Evolutionary conservation across 768 basidiomycete species (phyloP).

Genomic region (Kwoniella newhampshirensis): DNA sequence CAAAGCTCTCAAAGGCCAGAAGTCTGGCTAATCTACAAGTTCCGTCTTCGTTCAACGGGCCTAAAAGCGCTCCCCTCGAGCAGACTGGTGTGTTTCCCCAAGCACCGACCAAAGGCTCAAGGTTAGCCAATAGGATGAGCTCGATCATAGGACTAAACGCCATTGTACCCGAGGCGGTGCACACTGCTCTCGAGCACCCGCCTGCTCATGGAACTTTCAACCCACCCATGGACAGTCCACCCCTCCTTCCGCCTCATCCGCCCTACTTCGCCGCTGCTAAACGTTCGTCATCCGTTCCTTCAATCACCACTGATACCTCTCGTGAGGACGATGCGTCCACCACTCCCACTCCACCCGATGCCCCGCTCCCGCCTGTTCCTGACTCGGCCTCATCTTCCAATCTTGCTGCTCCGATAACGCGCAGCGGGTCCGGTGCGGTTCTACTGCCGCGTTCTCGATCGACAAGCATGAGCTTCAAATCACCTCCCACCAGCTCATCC

Average conservation of each 20-base stretch:
- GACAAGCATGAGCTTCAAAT: constrained; percentile 44
- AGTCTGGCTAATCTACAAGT: constrained; percentile 34
- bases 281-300: constrained; percentile 19
- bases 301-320: constrained; percentile 17
- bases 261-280: constrained; percentile 35
- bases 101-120: constrained; percentile 6
- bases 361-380: constrained; percentile 19
- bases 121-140: constrained; percentile 25
- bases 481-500: constrained; percentile 45
- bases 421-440: constrained; percentile 25
- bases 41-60: not conserved
- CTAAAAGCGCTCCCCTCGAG: constrained; percentile 14
- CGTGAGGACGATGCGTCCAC: constrained; percentile 7
- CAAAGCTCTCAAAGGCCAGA: constrained; percentile 35
- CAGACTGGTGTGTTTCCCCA: constrained; percentile 13
- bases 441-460: constrained; percentile 43
- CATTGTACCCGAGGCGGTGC: constrained; percentile 3
- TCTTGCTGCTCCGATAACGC: constrained; percentile 11
- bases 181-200: constrained; percentile 10
- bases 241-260: constrained; percentile 42
- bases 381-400: not conserved
- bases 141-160: constrained; percentile 18
- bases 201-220: constrained; percentile 10
- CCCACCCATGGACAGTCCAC: constrained; percentile 38
- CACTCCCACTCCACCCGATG: constrained; percentile 19